Evolutionary conservation across 345 rosid genomes (phyloP), one percentile per base, ranked within the genome.

Genomic region (Cardamine occulta): DNA sequence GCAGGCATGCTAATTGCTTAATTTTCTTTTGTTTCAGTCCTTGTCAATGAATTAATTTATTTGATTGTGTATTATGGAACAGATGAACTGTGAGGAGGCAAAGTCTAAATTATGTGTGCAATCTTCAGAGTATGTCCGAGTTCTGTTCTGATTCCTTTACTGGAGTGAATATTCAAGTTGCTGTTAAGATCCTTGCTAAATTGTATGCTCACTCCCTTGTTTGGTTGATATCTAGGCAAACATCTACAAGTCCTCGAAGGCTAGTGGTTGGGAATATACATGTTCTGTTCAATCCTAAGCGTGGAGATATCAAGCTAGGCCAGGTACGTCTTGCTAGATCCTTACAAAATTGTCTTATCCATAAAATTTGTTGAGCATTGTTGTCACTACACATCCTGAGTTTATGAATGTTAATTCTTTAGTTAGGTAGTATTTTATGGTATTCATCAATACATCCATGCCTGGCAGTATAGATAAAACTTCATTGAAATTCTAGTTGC

Each of bases 301-400:
- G 93, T 58, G 98, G 98, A 69, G 96, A 91, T 78, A 83, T 91
- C 70, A 90, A 94, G 83, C 83, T 91, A 21, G 97, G 97, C 68
- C 96, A 90, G 97, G 96, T 88, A 82, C 48, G 67, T 18, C 29
- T 63, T 75, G 56, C 61, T 80, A 66, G 1, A 17, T 44, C 40
- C 35, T 12, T 52, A 29, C 59, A 37, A 54, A 61, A 9, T 26
- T 52, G 21, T 6, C 28, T 59, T 60, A 60, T 37, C 59, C 34
- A 15, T 34, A 44, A 14, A 39, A 58, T 78, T 23, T 40, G 3
- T 51, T 6, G 18, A 66, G 6, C 66, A n/a, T 39, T 71, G 9
- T n/a, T 57, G 31, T 78, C 62, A 7, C 4, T 57, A 26, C 37
- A 37, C 35, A 51, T 49, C 49, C 63, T 58, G 7, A 48, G 31